Evolutionary conservation across 352 stramenopile species (phyloP), one percentile per base, ranked within the genome.

Genomic region (Halophytophthora polymorphica): DNA sequence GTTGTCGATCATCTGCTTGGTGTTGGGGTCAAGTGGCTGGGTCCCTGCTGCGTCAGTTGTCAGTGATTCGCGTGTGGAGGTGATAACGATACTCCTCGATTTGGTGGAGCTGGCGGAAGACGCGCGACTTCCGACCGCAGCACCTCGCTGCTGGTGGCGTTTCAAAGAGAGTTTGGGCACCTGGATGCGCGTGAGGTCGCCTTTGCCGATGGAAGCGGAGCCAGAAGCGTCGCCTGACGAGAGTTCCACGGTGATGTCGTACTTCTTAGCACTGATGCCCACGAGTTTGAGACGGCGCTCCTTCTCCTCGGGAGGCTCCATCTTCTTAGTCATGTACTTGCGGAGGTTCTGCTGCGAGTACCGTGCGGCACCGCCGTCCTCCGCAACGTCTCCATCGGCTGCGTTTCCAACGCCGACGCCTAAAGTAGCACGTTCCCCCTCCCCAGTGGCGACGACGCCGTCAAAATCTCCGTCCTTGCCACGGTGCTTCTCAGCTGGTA

Each of bases 311-410:
- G 67, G 61, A 2, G 62, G 56, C 61, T 96, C 88, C 65, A 95
- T 73, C n/a, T 77, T 83, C 53, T 89, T 92, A 17, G 69, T 79
- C 69, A 95, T 93, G 49, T 93, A 90, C 45, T 86, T 94, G 11
- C 83, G 79, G 44, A 96, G 62, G 13, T 81, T 78, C 43, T 87
- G 68, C 55, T 87, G 76, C 2, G 70, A 61, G 44, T 91, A 93
- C 14, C 64, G 61, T 21, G 45, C 50, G 18, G 45, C 55, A 36
- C 40, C 50, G 0, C 69, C 64, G 33, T 79, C 63, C 39, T 78
- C 73, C 8, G 59, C 64, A 45, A 53, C 58, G 22, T 64, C 54
- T 11, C 36, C 36, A 28, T 18, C 17, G 14, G 23, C 41, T 14
- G 42, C 21, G 2, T 39, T 50, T 6, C 38, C 33, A n/a, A 77